Conservation (phyloP, 306 rosid genomes). For the Astragalus glycyphyllos region DNA sequence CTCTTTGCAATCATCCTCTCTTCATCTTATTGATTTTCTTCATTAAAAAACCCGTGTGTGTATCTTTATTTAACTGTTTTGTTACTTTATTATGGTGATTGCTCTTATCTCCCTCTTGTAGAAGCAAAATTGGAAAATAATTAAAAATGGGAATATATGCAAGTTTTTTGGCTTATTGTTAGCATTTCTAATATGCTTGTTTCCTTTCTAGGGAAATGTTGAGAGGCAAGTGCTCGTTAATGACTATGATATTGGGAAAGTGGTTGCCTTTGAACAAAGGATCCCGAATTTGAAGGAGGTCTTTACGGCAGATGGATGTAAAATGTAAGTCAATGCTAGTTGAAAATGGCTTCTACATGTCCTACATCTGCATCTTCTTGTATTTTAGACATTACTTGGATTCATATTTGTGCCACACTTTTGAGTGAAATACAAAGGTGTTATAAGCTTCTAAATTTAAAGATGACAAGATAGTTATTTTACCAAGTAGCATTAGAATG, state of each 20-base stretch:
- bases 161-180: slow-evolving; percentile 7
- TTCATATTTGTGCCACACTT: slow-evolving; percentile 17
- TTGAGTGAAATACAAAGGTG: slow-evolving; percentile 22
- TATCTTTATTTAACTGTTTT: slow-evolving; percentile 24
- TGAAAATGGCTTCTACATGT: slow-evolving; percentile 4
- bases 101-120: slow-evolving; percentile 1
- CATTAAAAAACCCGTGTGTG: not conserved
- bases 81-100: slow-evolving; percentile 13
- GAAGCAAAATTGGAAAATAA: slow-evolving; percentile 18
- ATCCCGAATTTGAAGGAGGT: slow-evolving; percentile 82
- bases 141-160: not conserved
- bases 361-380: slow-evolving; percentile 25
- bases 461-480: not conserved
- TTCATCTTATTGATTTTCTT: slow-evolving; percentile 1
- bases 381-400: slow-evolving; percentile 8
- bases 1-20: not conserved
- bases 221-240: slow-evolving; percentile 90
- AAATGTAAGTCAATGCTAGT: slow-evolving; percentile 62
- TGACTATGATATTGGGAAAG: slow-evolving; percentile 77
- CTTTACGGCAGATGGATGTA: slow-evolving; percentile 64
- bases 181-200: slow-evolving; percentile 29
- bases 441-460: slow-evolving; percentile 7
- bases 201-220: slow-evolving; percentile 66
- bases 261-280: slow-evolving; percentile 76
- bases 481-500: not conserved